Evolutionary conservation across 768 basidiomycete species (phyloP).

Genomic region (Suillus tomentosus): DNA sequence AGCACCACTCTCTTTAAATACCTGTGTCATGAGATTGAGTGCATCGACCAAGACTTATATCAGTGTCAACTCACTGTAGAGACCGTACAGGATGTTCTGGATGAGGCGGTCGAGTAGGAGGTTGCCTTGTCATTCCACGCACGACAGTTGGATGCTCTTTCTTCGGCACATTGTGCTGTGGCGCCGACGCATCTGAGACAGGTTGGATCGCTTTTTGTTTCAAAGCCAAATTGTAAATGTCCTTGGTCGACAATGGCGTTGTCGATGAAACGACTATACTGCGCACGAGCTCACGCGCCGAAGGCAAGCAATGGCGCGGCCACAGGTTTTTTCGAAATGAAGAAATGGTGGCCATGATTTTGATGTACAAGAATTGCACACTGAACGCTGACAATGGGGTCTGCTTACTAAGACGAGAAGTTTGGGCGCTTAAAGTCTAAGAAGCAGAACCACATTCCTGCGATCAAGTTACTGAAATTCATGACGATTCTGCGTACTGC

Average conservation of each 20-base stretch:
- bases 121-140: background rate
- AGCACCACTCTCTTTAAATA: no score
- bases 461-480: no score
- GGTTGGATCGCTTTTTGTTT: conserved; percentile 14
- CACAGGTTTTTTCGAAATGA: background rate
- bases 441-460: no score
- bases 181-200: background rate
- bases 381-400: no score
- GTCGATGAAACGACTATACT: conserved; percentile 24
- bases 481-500: no score
- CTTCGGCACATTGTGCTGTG: conserved; percentile 13
- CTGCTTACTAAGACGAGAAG: no score
- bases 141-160: background rate
- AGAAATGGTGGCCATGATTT: background rate
- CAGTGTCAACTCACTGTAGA: no score
- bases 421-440: no score
- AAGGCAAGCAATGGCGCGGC: conserved; percentile 1
- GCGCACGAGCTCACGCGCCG: conserved; percentile 2
- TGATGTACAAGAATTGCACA: background rate
- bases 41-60: no score
- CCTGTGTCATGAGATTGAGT: no score
- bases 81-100: no score
- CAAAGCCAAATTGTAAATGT: conserved; percentile 29
- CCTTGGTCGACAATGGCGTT: conserved; percentile 27
- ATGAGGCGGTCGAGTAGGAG: no score